These are phyloP conservation scores for Microstroma glucosiphilum DNA, from an alignment of 1,284 basidiomycete genomes.

Conservation along the genomic window DNA sequence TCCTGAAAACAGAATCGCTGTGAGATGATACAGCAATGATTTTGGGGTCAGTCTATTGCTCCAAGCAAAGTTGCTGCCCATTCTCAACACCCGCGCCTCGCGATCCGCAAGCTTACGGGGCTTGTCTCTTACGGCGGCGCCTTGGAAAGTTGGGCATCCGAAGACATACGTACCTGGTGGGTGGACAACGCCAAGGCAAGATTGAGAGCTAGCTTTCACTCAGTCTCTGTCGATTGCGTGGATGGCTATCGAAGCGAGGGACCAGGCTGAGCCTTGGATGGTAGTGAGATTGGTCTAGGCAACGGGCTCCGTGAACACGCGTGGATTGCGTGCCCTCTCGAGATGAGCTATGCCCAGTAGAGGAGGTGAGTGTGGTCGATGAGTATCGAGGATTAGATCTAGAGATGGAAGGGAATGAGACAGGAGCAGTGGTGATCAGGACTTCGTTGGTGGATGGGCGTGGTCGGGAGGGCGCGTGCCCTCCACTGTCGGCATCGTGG, in stretches of 20 bases:
- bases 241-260: slow-evolving; percentile 4
- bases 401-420: not conserved
- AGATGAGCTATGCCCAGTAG: not conserved
- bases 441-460: not conserved
- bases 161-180: no score
- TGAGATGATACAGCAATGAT: not conserved
- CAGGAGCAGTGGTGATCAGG: not conserved
- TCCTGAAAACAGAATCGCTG: slow-evolving; percentile 44
- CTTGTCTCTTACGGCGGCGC: no score
- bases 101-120: no score
- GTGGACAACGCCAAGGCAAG: no score
- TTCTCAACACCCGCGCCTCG: no score
- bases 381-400: not conserved
- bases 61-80: no score
- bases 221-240: slow-evolving; percentile 2
- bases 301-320: slow-evolving; percentile 12
- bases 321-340: slow-evolving; percentile 18
- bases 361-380: slow-evolving; percentile 1
- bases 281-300: not conserved
- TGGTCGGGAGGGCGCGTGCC: no score
- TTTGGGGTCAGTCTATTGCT: not conserved
- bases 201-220: no score
- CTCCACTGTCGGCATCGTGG: no score
- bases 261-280: slow-evolving; percentile 4
- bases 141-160: no score